Percentiles rank a stretch among this genome's conserved stretches.
These are phyloP conservation scores for Nyctanthes arbortristis DNA, from an alignment of 257 asterid genomes.

Conservation along the genomic window DNA sequence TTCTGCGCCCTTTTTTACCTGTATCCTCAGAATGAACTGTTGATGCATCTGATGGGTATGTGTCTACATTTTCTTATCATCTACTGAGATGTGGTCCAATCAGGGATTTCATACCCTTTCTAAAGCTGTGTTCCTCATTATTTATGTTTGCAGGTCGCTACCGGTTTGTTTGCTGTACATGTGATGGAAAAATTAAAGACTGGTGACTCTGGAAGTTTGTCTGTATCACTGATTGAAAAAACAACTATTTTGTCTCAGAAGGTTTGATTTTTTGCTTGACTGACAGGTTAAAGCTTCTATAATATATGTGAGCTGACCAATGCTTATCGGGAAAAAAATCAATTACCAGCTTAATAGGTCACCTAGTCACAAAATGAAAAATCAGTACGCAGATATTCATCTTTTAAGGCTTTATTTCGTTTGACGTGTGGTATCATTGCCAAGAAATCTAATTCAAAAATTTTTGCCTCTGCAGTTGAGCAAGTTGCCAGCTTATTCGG, in stretches of 20 bases:
- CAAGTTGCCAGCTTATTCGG: conserved; percentile 73
- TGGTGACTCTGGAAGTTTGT: conserved; percentile 72
- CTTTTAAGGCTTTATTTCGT: conserved; percentile 3
- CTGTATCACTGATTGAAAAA: conserved; percentile 64
- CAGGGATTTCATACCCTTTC: background rate
- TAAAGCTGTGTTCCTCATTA: conserved; percentile 18
- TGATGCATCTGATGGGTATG: background rate
- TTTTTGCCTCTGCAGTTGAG: conserved; percentile 50
- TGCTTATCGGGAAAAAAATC: conserved; percentile 2
- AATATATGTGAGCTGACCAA: background rate
- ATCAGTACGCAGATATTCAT: background rate
- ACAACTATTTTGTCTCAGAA: conserved; percentile 53
- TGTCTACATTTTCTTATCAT: background rate
- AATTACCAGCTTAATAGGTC: background rate
- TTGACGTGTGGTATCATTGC: conserved; percentile 11
- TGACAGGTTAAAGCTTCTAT: background rate
- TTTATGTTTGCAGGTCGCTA: conserved; percentile 58
- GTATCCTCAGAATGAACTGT: conserved; percentile 6
- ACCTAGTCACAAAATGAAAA: background rate
- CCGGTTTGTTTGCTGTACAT: conserved; percentile 65
- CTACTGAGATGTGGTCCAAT: conserved; percentile 6
- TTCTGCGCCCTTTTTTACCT: conserved; percentile 9
- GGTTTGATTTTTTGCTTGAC: conserved; percentile 43
- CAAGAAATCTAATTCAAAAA: conserved; percentile 23
- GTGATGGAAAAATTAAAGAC: conserved; percentile 63